Conservation (phyloP, 345 rosid genomes). For the Anacardium occidentale region DNA sequence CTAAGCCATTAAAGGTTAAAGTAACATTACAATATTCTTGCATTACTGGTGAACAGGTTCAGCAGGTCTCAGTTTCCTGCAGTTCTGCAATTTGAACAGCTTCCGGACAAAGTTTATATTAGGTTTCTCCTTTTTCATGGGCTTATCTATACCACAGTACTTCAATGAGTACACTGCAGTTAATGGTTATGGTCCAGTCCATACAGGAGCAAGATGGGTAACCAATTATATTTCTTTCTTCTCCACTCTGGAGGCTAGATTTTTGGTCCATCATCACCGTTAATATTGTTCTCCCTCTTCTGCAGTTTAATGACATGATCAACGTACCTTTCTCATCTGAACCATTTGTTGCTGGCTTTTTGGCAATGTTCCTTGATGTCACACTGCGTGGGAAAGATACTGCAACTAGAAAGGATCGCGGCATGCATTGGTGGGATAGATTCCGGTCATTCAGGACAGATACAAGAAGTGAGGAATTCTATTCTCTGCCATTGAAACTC, state of each 20-base stretch:
- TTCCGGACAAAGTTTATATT: slow-evolving; percentile 70
- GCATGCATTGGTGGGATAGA: slow-evolving; percentile 89
- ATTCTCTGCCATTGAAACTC: slow-evolving; percentile 84
- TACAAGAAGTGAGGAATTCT: slow-evolving; percentile 94
- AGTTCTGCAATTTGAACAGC: slow-evolving; percentile 88
- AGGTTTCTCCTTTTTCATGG: slow-evolving; percentile 87
- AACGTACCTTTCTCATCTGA: slow-evolving; percentile 91
- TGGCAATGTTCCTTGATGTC: slow-evolving; percentile 68
- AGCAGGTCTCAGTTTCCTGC: slow-evolving; percentile 74
- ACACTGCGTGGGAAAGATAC: slow-evolving; percentile 61
- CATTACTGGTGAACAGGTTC: slow-evolving; percentile 44
- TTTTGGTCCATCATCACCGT: not conserved
- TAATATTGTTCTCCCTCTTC: slow-evolving; percentile 2
- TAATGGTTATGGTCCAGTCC: slow-evolving; percentile 52
- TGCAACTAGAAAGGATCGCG: slow-evolving; percentile 67
- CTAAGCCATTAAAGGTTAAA: not conserved
- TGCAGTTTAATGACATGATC: slow-evolving; percentile 95
- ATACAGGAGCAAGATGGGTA: slow-evolving; percentile 78
- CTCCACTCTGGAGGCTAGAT: not conserved
- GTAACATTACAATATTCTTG: not conserved
- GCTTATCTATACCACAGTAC: slow-evolving; percentile 81
- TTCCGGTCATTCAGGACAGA: slow-evolving; percentile 83
- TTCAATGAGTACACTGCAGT: slow-evolving; percentile 69
- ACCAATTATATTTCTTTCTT: slow-evolving; percentile 14
- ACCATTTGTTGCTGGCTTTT: slow-evolving; percentile 74